Conservation (phyloP, 345 rosid genomes). For the Eucalyptus brandiana region DNA sequence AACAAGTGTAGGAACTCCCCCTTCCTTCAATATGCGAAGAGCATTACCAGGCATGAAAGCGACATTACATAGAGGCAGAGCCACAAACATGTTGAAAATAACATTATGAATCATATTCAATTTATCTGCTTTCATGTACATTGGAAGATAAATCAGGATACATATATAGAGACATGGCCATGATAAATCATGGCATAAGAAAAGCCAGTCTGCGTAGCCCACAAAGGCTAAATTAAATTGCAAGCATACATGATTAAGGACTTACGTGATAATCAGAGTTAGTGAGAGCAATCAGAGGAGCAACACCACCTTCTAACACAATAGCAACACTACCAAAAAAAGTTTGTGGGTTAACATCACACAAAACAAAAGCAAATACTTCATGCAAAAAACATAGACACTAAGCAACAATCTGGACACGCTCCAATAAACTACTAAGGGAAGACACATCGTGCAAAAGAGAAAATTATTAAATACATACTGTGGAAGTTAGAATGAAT, state of each 20-base stretch:
- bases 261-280: slow-evolving; percentile 14
- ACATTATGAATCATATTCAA: too few relatives aligned
- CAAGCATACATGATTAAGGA: neutral
- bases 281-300: slow-evolving; percentile 13
- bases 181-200: too few relatives aligned
- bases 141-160: too few relatives aligned
- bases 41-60: too few relatives aligned
- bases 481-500: neutral
- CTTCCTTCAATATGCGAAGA: too few relatives aligned
- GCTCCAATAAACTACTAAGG: neutral
- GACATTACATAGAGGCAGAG: too few relatives aligned
- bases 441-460: neutral
- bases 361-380: neutral
- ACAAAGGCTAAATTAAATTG: neutral
- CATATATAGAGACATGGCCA: too few relatives aligned
- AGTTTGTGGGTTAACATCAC: neutral
- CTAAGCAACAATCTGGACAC: neutral
- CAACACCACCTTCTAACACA: slow-evolving; percentile 25
- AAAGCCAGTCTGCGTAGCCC: too few relatives aligned
- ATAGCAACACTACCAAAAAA: slow-evolving; percentile 12
- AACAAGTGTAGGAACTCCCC: too few relatives aligned
- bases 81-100: too few relatives aligned
- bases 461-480: neutral
- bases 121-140: too few relatives aligned
- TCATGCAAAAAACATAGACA: neutral